Evolutionary conservation across 176 grass and related monocot species (phyloP).

Genomic region (Aegilops sharonensis): DNA sequence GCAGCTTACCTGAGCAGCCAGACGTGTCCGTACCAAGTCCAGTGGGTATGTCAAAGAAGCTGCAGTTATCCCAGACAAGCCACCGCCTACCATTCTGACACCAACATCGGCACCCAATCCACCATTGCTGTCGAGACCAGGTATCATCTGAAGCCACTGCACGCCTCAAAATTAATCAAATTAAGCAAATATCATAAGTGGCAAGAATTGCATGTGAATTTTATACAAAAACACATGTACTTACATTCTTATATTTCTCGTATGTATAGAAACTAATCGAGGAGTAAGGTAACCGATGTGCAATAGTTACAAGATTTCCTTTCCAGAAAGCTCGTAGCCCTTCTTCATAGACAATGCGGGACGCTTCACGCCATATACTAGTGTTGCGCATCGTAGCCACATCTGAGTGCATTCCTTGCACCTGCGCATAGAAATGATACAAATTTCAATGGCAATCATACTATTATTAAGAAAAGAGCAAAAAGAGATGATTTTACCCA

Average conservation of each 20-base stretch:
- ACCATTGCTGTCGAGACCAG: conserved; percentile 61
- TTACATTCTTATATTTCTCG: conserved; percentile 83
- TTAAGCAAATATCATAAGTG: background rate
- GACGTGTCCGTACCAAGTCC: conserved; percentile 83
- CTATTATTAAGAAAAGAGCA: background rate
- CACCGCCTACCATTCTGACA: conserved; percentile 69
- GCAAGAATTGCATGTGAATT: background rate
- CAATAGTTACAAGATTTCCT: conserved; percentile 95
- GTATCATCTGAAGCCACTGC: conserved; percentile 81
- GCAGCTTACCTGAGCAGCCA: conserved; percentile 79
- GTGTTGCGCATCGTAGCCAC: conserved; percentile 60
- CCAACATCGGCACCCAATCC: conserved; percentile 70
- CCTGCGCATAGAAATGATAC: conserved; percentile 33
- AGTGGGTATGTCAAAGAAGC: conserved; percentile 87
- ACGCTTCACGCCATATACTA: conserved; percentile 78
- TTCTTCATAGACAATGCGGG: conserved; percentile 80
- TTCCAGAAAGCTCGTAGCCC: conserved; percentile 92
- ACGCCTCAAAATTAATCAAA: conserved; percentile 24
- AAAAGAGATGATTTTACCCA: too few relatives aligned
- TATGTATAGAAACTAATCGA: conserved; percentile 91
- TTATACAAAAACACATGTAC: background rate
- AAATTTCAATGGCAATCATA: background rate
- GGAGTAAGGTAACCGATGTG: conserved; percentile 88
- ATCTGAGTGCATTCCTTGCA: conserved; percentile 97
- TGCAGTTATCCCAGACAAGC: conserved; percentile 92